Percentiles rank a stretch among this genome's conserved stretches.
Evolutionary conservation across 306 rosid genomes (phyloP).

Genomic region (Lathyrus sativus): DNA sequence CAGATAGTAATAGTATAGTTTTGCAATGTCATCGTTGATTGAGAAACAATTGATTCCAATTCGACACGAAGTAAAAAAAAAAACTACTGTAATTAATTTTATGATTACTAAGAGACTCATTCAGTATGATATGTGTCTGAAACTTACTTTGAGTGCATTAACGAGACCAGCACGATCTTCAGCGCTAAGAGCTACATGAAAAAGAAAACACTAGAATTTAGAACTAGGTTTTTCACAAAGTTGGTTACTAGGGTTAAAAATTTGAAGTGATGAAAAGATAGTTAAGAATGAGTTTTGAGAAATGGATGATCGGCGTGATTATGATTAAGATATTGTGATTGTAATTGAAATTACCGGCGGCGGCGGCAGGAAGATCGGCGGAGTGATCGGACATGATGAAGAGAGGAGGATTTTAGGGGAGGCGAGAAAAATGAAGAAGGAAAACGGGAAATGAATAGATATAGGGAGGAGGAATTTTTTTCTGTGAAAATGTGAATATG

Average conservation of each 20-base stretch:
- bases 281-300: background rate
- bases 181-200: constrained; percentile 50
- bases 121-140: background rate
- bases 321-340: no score
- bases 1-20: background rate
- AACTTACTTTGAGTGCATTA: constrained; percentile 51
- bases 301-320: constrained; percentile 1
- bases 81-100: background rate
- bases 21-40: background rate
- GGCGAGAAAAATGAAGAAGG: background rate
- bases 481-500: no score
- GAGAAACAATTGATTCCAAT: constrained; percentile 6
- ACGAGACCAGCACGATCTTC: constrained; percentile 62
- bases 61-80: background rate
- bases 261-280: background rate
- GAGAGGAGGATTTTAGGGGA: background rate
- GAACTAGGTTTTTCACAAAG: constrained; percentile 7
- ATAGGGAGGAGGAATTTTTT: no score
- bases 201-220: constrained; percentile 24
- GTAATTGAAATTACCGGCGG: constrained; percentile 44
- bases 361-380: constrained; percentile 50
- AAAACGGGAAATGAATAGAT: background rate
- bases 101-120: background rate
- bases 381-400: constrained; percentile 41
- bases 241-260: background rate